Evolutionary conservation across 192 early-diverging fungal species (phyloP).

Genomic region (Linnemannia exigua): DNA sequence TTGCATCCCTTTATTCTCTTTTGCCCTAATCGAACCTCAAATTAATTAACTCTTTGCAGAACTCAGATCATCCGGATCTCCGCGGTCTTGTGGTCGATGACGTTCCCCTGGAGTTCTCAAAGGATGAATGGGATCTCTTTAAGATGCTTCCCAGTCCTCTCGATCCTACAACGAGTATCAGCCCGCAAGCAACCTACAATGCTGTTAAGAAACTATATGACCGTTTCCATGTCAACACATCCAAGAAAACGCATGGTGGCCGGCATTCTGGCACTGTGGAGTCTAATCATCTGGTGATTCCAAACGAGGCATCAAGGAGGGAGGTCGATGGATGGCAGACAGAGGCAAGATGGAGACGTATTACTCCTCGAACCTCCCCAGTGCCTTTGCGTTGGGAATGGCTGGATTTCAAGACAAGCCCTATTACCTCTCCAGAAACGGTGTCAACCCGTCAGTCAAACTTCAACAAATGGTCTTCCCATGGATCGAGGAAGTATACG

Average conservation of each 20-base stretch:
- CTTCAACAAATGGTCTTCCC: conserved; percentile 21
- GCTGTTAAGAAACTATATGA: conserved; percentile 5
- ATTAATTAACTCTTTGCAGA: neutral
- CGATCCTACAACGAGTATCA: neutral
- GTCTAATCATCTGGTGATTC: conserved; percentile 6
- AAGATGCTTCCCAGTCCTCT: conserved; percentile 16
- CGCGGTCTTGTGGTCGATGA: conserved; percentile 1
- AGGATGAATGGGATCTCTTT: conserved; percentile 10
- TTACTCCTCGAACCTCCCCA: conserved; percentile 12
- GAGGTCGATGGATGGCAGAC: conserved; percentile 14
- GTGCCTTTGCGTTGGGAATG: conserved; percentile 21
- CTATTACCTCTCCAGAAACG: conserved; percentile 17
- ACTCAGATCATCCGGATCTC: conserved; percentile 6
- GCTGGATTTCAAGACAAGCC: conserved; percentile 23
- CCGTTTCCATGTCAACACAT: neutral
- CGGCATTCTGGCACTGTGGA: conserved; percentile 21
- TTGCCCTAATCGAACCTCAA: neutral
- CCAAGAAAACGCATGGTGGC: conserved; percentile 28
- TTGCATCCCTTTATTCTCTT: neutral
- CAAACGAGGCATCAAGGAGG: conserved; percentile 18
- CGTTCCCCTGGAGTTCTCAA: neutral
- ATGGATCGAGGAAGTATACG: conserved; percentile 27
- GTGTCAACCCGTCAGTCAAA: neutral
- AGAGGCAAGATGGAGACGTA: conserved; percentile 19
- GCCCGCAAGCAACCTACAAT: conserved; percentile 4